Percentiles rank a stretch among this genome's conserved stretches.
These are phyloP conservation scores for Arxiozyma heterogenica DNA, from an alignment of 1,139 yeast genomes.

Conservation along the genomic window DNA sequence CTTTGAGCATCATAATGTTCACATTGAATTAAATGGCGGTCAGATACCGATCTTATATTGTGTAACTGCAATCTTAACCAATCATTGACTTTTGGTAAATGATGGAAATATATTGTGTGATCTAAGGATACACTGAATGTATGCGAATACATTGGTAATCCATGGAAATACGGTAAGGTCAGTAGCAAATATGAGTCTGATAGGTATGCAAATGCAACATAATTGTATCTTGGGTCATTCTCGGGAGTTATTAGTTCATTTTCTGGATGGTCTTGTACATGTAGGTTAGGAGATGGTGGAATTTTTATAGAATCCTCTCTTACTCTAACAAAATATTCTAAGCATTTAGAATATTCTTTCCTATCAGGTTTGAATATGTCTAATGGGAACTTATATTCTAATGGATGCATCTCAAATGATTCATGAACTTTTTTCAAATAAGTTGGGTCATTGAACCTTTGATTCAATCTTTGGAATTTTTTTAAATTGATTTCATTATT, in stretches of 20 bases:
- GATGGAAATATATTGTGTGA: constrained; percentile 62
- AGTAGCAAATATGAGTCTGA: constrained; percentile 53
- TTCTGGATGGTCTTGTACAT: constrained; percentile 12
- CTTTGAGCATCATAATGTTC: constrained; percentile 43
- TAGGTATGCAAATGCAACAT: constrained; percentile 53
- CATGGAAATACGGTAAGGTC: constrained; percentile 39
- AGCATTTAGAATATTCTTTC: constrained; percentile 12
- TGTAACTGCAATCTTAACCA: constrained; percentile 47
- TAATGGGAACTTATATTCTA: constrained; percentile 38
- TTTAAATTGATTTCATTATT: constrained; percentile 7
- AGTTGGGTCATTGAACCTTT: neutral
- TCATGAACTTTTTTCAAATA: constrained; percentile 12
- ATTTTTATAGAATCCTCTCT: constrained; percentile 9
- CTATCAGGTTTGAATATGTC: constrained; percentile 31
- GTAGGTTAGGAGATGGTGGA: constrained; percentile 28
- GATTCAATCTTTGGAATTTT: neutral
- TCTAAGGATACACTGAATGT: constrained; percentile 53
- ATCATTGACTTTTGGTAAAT: constrained; percentile 40
- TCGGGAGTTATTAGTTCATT: constrained; percentile 13
- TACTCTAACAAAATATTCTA: constrained; percentile 24
- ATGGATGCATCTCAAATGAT: constrained; percentile 33
- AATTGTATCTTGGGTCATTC: constrained; percentile 36
- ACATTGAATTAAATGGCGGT: constrained; percentile 50
- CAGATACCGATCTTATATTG: constrained; percentile 45
- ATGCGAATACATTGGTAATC: constrained; percentile 35